Conservation (phyloP, 2,329 filamentous ascomycete species). For the Balansia obtecta region DNA sequence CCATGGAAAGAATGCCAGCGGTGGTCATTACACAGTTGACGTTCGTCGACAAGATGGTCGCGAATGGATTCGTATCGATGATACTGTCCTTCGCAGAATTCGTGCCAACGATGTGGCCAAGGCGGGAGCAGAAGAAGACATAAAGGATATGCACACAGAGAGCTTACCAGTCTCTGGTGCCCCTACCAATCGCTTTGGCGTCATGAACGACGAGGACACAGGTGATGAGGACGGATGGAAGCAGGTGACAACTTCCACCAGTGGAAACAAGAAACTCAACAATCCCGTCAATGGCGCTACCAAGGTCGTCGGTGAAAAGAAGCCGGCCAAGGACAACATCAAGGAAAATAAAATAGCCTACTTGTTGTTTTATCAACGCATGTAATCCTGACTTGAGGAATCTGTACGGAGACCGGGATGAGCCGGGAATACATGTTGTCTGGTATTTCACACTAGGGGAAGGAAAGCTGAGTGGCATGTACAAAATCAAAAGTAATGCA, state of each 20-base stretch:
- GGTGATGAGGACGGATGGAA: conserved; percentile 69
- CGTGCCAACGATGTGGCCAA: conserved; percentile 81
- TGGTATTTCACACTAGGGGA: neutral
- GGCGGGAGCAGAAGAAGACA: conserved; percentile 67
- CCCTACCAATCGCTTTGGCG: conserved; percentile 63
- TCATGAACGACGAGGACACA: conserved; percentile 52
- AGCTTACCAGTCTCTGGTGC: conserved; percentile 17
- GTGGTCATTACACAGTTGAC: conserved; percentile 97
- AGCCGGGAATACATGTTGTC: neutral
- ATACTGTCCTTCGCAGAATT: conserved; percentile 79
- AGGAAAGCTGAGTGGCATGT: neutral
- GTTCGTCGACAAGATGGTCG: conserved; percentile 85
- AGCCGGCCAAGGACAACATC: conserved; percentile 49
- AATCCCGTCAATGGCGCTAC: conserved; percentile 52
- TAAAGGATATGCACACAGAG: conserved; percentile 36
- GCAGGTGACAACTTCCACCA: conserved; percentile 52
- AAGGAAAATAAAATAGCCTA: conserved; percentile 97
- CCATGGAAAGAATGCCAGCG: conserved; percentile 91
- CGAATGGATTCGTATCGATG: conserved; percentile 93
- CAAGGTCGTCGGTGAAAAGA: conserved; percentile 42
- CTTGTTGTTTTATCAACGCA: conserved; percentile 84
- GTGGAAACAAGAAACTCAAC: conserved; percentile 60
- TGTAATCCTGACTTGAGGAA: conserved; percentile 25
- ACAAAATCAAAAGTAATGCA: neutral
- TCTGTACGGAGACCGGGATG: too few relatives aligned